These are phyloP conservation scores for Xylaria bambusicola DNA, from an alignment of 495 filamentous ascomycete genomes.

Conservation along the genomic window DNA sequence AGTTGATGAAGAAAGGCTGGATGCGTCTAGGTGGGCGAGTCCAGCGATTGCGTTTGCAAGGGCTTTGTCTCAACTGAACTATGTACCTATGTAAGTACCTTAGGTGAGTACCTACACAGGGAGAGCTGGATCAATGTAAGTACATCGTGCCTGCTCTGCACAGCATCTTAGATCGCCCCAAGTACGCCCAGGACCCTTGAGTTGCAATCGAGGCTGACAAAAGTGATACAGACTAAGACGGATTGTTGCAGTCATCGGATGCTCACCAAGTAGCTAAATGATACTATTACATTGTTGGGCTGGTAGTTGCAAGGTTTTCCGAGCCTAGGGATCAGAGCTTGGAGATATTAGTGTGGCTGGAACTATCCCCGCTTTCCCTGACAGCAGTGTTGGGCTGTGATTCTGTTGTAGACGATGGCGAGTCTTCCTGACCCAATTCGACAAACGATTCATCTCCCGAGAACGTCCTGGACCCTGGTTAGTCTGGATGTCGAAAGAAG, in stretches of 20 bases:
- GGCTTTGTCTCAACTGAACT: too few species aligned
- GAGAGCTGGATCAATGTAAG: too few species aligned
- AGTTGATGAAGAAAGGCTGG: too few species aligned
- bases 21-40: too few species aligned
- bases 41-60: too few species aligned
- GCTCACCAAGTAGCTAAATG: background rate
- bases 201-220: background rate
- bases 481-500: constrained; percentile 25
- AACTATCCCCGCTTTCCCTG: background rate
- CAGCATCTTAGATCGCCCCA: too few species aligned
- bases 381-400: constrained; percentile 8
- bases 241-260: background rate
- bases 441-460: constrained; percentile 73
- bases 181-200: too few species aligned
- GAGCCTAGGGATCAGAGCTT: constrained; percentile 24
- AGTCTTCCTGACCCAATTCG: constrained; percentile 25
- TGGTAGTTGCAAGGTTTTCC: background rate
- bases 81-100: too few species aligned
- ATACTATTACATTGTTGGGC: background rate
- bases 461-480: constrained; percentile 60
- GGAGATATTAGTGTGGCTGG: constrained; percentile 17
- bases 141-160: too few species aligned
- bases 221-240: background rate
- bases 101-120: too few species aligned
- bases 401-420: constrained; percentile 15